phyloP scores from a whole-genome alignment of 306 rosid species.

The Pyrus bretschneideri region DNA sequence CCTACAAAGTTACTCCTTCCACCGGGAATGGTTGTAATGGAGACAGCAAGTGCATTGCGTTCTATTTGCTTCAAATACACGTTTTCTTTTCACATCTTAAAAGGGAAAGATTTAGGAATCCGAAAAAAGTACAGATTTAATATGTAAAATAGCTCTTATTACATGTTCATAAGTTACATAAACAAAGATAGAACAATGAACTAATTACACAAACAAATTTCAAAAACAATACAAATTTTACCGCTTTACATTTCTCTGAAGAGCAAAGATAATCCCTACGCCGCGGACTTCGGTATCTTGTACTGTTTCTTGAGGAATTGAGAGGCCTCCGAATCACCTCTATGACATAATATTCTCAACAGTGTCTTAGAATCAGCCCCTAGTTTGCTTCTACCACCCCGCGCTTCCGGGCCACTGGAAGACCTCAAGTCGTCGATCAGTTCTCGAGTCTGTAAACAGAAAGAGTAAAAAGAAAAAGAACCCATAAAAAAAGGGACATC shows the following conservation, averaged over 20 bases:
- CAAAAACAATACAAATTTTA: not conserved
- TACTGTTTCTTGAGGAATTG: slow-evolving; percentile 90
- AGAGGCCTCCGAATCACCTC: slow-evolving; percentile 84
- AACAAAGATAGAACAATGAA: not conserved
- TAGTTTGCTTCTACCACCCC: slow-evolving; percentile 68
- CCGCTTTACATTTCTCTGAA: slow-evolving; percentile 2
- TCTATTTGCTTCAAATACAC: too few relatives aligned
- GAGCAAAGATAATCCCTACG: slow-evolving; percentile 29
- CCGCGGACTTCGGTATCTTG: slow-evolving; percentile 78
- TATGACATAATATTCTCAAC: slow-evolving; percentile 76
- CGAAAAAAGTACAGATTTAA: not conserved
- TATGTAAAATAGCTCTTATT: not conserved
- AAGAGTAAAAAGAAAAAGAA: not conserved
- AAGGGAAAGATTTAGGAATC: not conserved
- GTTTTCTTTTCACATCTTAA: too few relatives aligned
- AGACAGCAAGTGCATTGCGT: too few relatives aligned
- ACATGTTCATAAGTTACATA: not conserved
- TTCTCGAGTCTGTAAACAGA: slow-evolving; percentile 70
- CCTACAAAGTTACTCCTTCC: too few relatives aligned
- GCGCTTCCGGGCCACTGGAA: slow-evolving; percentile 51
- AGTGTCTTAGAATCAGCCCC: slow-evolving; percentile 86
- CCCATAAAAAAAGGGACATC: not conserved
- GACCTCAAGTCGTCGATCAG: slow-evolving; percentile 85
- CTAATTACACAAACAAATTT: not conserved
- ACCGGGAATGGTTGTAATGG: too few relatives aligned